Percentiles rank a stretch among this genome's conserved stretches.
Conservation (phyloP, 2,329 filamentous ascomycete species). For the Tolypocladium sp. region DNA sequence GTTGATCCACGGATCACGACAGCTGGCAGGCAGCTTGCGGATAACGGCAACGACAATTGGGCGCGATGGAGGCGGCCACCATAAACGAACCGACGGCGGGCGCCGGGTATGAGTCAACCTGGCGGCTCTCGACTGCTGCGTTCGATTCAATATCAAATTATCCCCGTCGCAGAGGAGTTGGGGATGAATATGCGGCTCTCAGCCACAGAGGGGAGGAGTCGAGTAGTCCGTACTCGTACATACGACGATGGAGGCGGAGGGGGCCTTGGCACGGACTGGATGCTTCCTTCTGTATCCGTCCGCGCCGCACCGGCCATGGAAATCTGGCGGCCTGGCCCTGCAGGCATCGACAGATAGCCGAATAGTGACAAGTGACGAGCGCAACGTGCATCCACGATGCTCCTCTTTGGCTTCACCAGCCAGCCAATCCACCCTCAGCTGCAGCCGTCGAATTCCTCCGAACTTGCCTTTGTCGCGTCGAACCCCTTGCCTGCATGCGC, state of each 20-base stretch:
- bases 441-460: not conserved
- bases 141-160: not conserved
- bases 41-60: not conserved
- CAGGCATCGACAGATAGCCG: not conserved
- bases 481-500: not conserved
- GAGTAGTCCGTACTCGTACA: no score
- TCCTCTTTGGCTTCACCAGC: not conserved
- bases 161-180: not conserved
- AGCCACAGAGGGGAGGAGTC: not conserved
- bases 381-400: not conserved
- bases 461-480: not conserved
- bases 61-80: not conserved
- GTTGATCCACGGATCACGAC: not conserved
- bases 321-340: not conserved
- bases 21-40: not conserved
- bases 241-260: not conserved
- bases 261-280: not conserved
- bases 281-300: not conserved
- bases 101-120: not conserved
- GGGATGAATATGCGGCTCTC: not conserved
- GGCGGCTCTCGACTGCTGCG: not conserved
- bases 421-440: not conserved
- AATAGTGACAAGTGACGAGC: not conserved
- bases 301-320: not conserved
- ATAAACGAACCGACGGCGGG: not conserved